phyloP scores from a whole-genome alignment of 768 basidiomycete genomes.

The Leccinum obscurum region DNA sequence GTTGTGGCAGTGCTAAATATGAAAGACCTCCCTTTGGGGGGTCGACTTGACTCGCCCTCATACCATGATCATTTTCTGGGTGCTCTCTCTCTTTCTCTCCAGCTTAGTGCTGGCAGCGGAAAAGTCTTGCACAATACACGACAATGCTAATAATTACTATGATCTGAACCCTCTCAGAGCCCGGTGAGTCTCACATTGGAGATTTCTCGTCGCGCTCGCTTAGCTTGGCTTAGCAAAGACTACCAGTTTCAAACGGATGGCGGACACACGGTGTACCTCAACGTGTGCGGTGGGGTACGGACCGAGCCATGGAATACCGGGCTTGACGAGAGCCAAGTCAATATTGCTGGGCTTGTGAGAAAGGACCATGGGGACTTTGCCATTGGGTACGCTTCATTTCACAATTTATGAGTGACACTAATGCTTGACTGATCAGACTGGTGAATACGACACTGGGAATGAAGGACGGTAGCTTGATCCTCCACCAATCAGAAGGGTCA shows the following conservation, averaged over 20 bases:
- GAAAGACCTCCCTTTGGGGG: constrained; percentile 24
- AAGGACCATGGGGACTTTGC: constrained; percentile 67
- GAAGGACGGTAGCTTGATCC: constrained; percentile 50
- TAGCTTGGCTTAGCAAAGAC: constrained; percentile 52
- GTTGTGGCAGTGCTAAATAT: constrained; percentile 22
- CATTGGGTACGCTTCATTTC: constrained; percentile 52
- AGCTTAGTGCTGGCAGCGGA: constrained; percentile 38
- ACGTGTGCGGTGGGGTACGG: constrained; percentile 59
- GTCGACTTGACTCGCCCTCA: constrained; percentile 19
- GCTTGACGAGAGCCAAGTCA: constrained; percentile 43
- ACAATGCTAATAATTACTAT: constrained; percentile 53
- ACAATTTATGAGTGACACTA: not conserved
- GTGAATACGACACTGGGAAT: constrained; percentile 64
- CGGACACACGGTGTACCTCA: constrained; percentile 53
- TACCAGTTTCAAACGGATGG: constrained; percentile 52
- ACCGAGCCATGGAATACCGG: constrained; percentile 61
- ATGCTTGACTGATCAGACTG: constrained; percentile 15
- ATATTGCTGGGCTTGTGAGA: constrained; percentile 64
- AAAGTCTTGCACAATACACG: constrained; percentile 59
- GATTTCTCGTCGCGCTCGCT: not conserved
- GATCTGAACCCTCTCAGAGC: constrained; percentile 64
- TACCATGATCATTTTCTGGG: constrained; percentile 7
- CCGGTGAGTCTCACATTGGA: constrained; percentile 40
- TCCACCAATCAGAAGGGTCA: constrained; percentile 64
- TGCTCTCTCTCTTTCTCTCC: constrained; percentile 6